Evolutionary conservation across 2,329 filamentous ascomycete species (phyloP), one percentile per base, ranked within the genome.

Genomic region (Bimuria novae-zelandiae): DNA sequence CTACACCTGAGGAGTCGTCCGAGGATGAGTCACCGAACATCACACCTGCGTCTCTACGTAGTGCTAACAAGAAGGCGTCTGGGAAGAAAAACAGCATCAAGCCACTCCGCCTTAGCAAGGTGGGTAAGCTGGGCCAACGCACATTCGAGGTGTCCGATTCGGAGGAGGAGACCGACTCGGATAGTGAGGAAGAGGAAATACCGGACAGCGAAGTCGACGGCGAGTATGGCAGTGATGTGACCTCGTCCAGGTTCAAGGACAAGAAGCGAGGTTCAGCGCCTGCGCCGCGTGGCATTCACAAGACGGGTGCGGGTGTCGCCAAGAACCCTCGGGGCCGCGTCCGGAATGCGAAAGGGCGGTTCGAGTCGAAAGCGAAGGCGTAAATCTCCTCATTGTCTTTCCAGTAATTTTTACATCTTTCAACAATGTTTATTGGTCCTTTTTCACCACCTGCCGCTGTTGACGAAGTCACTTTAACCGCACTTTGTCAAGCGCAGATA

Each of bases 1-100:
- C 48, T 3, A 60, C 61, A 11, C 60, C 61, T 1, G 65, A 69
- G 3, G 36, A 33, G 5, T 42, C 30, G 3, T 49, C 41, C 5
- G 57, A 60, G 2, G 63, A 64, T 10, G 49, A 52, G 5, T 69
- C 69, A 3, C 63, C 64, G 8, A 73, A 72, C 25, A 72, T 73
- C 25, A 73, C 70, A 7, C 69, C 70, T n/a, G 68, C 68, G 3
- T 71, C 69, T 23, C 59, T 73, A 4, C 68, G 70, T 30, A 72
- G 69, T 49, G 69, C 70, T 14, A 57, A 60, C 11, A 68, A 57
- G 44, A 60, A 57, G 40, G 14, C n/a, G 37, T 14, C 27, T 11
- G 54, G 56, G 33, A 57, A 29, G 11, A 62, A 51, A 36, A 57
- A 54, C 22, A 21, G 46, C 14, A 53, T 62, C 49, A 59, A 61